Base-by-base conservation (phyloP, 768 basidiomycete species). In the Heimioporus sp. region DNA sequence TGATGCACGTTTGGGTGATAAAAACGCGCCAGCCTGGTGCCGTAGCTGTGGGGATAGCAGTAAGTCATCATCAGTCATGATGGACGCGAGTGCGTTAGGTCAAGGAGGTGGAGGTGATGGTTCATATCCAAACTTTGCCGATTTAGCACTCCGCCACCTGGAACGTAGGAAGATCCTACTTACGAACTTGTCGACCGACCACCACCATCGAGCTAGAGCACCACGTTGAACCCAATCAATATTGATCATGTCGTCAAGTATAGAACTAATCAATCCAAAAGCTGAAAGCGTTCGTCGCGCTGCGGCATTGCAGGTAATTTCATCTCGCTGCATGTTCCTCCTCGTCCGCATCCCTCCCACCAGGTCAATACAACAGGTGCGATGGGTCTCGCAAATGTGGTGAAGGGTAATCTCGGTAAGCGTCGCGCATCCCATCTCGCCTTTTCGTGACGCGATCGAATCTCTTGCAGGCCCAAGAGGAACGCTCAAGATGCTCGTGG, bases 401-500 rank as follows among this genome's bases (percentile, higher is more conserved):
- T 99, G 61, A 96, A 93, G 78, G 85, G 90, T 65, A 98, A 99
- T 76, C 79, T 99, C 57, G 95, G 96, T 96, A 71, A 70, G 60
- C 62, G 73, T 70, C 52, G 28, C 55, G 47, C 51, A 49, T 56
- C 51, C 44, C 49, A 54, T 54, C 52, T 53, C 46, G 34, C 51
- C 51, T 32, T 47, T 49, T 44, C 39, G 45, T 49, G 46, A 40
- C 43, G 55, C 43, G 69, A 71, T 70, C 66, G 54, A 56, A 53
- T 46, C 45, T 59, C 39, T 36, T 47, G 46, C 57, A 96, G 95
- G 96, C 42, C 97, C 97, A 17, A 78, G 96, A 72, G 97, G 97
- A 53, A 98, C 97, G 0, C 81, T 98, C 60, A 99, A 99, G 79
- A 98, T 99, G 96, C 85, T 99, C 47, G 97, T 99, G 39, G 97